These are phyloP conservation scores for Neopestalotiopsis clavispora DNA, from an alignment of 2,329 filamentous ascomycete genomes.

Conservation along the genomic window DNA sequence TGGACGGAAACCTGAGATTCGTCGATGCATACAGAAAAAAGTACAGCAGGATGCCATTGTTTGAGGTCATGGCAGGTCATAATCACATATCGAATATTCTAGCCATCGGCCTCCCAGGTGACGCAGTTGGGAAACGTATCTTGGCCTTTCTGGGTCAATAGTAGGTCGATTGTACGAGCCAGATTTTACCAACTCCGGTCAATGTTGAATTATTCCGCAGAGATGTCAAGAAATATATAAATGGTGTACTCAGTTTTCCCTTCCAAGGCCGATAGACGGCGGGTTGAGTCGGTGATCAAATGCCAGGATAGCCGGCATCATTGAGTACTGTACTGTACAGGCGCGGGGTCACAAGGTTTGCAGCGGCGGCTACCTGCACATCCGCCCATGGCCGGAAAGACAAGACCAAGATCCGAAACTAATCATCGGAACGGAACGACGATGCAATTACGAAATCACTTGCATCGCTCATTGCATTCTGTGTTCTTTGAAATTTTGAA, in stretches of 20 bases:
- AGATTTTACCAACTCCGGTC: background rate
- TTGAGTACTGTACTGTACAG: background rate
- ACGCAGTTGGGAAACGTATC: constrained; percentile 7
- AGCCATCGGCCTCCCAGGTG: background rate
- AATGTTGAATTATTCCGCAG: no score
- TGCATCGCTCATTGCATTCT: background rate
- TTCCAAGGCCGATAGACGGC: no score
- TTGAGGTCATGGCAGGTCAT: constrained; percentile 11
- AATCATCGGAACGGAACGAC: constrained; percentile 6
- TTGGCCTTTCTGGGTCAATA: constrained; percentile 11
- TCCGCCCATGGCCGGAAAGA: background rate
- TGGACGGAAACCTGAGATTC: background rate
- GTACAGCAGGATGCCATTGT: background rate
- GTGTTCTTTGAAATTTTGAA: background rate
- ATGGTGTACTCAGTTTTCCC: no score
- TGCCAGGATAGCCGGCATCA: no score
- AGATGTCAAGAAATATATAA: no score
- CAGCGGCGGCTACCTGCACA: background rate
- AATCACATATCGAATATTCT: constrained; percentile 11
- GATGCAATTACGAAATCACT: background rate
- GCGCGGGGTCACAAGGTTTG: background rate
- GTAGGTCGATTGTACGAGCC: no score
- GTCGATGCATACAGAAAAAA: constrained; percentile 6
- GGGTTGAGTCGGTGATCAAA: no score
- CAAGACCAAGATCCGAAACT: background rate